These are phyloP conservation scores for Begonia masoniana DNA, from an alignment of 306 rosid genomes.

Conservation along the genomic window DNA sequence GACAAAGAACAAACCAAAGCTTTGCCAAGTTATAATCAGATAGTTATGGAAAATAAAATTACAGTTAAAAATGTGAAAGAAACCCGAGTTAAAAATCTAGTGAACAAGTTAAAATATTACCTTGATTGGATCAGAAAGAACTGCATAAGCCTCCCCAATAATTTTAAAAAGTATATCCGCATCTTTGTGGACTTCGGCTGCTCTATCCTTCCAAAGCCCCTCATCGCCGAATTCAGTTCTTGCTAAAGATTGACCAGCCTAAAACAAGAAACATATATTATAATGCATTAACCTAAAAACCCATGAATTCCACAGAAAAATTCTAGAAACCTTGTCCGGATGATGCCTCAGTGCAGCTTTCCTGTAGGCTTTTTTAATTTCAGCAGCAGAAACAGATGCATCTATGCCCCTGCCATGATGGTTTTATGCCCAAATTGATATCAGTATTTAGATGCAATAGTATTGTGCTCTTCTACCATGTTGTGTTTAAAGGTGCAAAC, in stretches of 20 bases:
- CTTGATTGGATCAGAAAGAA: constrained; percentile 73
- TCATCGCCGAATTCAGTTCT: constrained; percentile 74
- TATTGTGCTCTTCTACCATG: too few relatives aligned
- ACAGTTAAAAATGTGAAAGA: background rate
- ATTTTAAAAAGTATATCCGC: constrained; percentile 81
- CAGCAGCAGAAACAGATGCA: constrained; percentile 68
- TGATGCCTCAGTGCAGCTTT: constrained; percentile 98
- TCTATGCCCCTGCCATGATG: constrained; percentile 74
- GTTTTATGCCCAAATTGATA: background rate
- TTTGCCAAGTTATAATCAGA: too few relatives aligned
- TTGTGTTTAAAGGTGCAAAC: too few relatives aligned
- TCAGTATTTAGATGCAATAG: too few relatives aligned
- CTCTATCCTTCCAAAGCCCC: constrained; percentile 56
- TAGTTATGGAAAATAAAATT: background rate
- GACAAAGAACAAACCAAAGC: too few relatives aligned
- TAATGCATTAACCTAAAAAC: background rate
- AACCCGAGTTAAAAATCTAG: background rate
- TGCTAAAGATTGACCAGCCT: constrained; percentile 84
- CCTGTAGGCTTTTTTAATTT: constrained; percentile 91
- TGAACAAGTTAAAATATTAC: constrained; percentile 12
- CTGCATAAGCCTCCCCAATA: constrained; percentile 83
- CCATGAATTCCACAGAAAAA: constrained; percentile 4
- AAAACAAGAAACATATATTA: constrained; percentile 16
- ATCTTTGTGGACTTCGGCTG: constrained; percentile 70
- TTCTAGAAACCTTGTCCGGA: constrained; percentile 74